Conservation (phyloP, 2,329 filamentous ascomycete species). For the Aspergillus sp. region DNA sequence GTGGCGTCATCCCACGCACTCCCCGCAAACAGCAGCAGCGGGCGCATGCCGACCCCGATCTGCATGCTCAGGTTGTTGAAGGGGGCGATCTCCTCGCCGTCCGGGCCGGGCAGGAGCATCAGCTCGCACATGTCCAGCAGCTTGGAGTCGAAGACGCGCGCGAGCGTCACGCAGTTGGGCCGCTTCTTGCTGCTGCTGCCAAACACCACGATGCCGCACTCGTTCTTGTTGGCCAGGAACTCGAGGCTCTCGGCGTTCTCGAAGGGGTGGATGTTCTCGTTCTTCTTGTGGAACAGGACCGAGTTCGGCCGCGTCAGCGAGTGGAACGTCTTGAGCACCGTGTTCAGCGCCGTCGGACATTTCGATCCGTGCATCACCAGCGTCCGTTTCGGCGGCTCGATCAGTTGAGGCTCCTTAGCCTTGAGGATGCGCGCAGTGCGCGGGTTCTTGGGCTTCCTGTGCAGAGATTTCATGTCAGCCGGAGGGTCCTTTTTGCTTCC, state of each 20-base stretch:
- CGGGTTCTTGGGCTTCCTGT: slow-evolving; percentile 72
- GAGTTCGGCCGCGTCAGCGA: slow-evolving; percentile 79
- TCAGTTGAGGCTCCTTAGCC: slow-evolving; percentile 82
- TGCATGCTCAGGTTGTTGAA: slow-evolving; percentile 59
- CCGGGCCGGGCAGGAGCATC: slow-evolving; percentile 72
- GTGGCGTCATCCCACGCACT: slow-evolving; percentile 82
- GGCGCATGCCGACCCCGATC: slow-evolving; percentile 76
- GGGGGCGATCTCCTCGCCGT: slow-evolving; percentile 33
- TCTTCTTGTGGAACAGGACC: slow-evolving; percentile 96
- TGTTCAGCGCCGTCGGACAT: slow-evolving; percentile 78
- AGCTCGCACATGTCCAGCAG: slow-evolving; percentile 94
- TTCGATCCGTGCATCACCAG: slow-evolving; percentile 86
- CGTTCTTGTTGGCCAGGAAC: slow-evolving; percentile 97
- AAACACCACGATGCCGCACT: slow-evolving; percentile 81
- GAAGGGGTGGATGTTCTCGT: slow-evolving; percentile 83
- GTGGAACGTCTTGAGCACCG: slow-evolving; percentile 81
- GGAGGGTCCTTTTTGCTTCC: not conserved
- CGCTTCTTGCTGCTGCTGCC: slow-evolving; percentile 89
- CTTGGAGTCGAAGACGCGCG: slow-evolving; percentile 80
- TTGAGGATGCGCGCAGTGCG: slow-evolving; percentile 94
- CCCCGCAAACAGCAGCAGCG: slow-evolving; percentile 87
- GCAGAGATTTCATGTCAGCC: slow-evolving; percentile 11
- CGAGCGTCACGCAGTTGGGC: slow-evolving; percentile 82
- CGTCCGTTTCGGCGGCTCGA: slow-evolving; percentile 87
- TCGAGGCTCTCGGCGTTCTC: slow-evolving; percentile 84